phyloP scores from a whole-genome alignment of 805 yeast genomes.

The Lipomyces spencermartinsiae region DNA sequence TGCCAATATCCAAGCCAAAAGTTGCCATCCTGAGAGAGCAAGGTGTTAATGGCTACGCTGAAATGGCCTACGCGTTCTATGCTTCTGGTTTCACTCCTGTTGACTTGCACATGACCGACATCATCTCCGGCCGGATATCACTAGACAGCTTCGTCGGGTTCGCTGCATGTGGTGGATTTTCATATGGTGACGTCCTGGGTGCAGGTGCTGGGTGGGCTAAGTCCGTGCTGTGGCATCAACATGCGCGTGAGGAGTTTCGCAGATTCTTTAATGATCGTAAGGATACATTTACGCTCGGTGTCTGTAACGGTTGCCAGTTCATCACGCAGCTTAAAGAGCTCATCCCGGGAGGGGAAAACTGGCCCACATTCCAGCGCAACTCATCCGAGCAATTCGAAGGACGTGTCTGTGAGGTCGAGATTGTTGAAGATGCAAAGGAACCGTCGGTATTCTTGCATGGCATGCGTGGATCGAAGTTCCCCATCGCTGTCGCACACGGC shows the following conservation, averaged over 20 bases:
- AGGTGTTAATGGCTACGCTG: slow-evolving; percentile 97
- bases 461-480: slow-evolving; percentile 92
- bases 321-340: slow-evolving; percentile 81
- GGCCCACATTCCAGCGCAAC: slow-evolving; percentile 97
- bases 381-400: slow-evolving; percentile 95
- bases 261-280: slow-evolving; percentile 82
- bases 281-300: slow-evolving; percentile 96
- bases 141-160: slow-evolving; percentile 85
- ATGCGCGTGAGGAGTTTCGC: slow-evolving; percentile 75
- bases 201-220: slow-evolving; percentile 99
- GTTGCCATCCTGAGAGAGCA: slow-evolving; percentile 98
- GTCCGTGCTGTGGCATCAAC: slow-evolving; percentile 84
- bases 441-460: slow-evolving; percentile 77
- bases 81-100: slow-evolving; percentile 93
- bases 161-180: slow-evolving; percentile 99
- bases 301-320: slow-evolving; percentile 99
- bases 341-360: slow-evolving; percentile 91
- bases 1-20: slow-evolving; percentile 60
- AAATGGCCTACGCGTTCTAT: slow-evolving; percentile 96
- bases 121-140: slow-evolving; percentile 71
- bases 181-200: slow-evolving; percentile 97
- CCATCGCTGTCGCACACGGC: slow-evolving; percentile 98
- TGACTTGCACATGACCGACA: slow-evolving; percentile 96
- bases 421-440: slow-evolving; percentile 57
- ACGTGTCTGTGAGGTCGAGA: slow-evolving; percentile 87